Evolutionary conservation across 441 rosid species (phyloP).

Genomic region (Erysimum cheiri): DNA sequence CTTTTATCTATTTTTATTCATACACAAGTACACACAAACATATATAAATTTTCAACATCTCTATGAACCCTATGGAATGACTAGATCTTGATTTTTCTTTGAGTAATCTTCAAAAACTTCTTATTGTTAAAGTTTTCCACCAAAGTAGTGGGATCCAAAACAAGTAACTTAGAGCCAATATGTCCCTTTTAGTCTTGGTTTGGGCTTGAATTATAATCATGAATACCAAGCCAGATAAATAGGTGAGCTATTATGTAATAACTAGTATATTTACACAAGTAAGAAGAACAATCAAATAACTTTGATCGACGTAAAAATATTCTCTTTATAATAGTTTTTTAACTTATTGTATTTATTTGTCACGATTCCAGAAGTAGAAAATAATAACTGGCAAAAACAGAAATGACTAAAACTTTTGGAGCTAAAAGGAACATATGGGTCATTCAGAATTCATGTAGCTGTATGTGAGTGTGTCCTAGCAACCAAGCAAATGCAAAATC

Average conservation of each 20-base stretch:
- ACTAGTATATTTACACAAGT: neutral
- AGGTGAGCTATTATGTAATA: neutral
- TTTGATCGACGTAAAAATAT: conserved; percentile 12
- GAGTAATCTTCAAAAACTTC: neutral
- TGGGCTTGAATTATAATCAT: neutral
- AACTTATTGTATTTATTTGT: neutral
- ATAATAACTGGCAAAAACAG: neutral
- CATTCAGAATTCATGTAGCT: conserved; percentile 42
- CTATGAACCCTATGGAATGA: conserved; percentile 15
- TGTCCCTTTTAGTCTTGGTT: neutral
- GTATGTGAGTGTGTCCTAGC: conserved; percentile 44
- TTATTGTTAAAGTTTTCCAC: neutral
- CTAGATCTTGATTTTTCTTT: neutral
- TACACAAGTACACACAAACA: neutral
- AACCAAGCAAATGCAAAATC: conserved; percentile 43
- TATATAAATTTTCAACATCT: conserved; percentile 22
- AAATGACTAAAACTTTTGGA: neutral
- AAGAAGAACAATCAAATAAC: neutral
- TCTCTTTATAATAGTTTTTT: neutral
- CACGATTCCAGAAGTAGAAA: neutral
- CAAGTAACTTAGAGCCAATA: conserved; percentile 4
- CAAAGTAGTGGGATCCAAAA: conserved; percentile 21
- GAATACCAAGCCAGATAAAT: neutral
- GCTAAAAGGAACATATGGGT: conserved; percentile 44
- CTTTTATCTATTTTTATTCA: conserved; percentile 9